Percentiles rank a stretch among this genome's conserved stretches.
Evolutionary conservation across 352 stramenopile genomes (phyloP).

Genomic region (Phytophthora niederhauseri): DNA sequence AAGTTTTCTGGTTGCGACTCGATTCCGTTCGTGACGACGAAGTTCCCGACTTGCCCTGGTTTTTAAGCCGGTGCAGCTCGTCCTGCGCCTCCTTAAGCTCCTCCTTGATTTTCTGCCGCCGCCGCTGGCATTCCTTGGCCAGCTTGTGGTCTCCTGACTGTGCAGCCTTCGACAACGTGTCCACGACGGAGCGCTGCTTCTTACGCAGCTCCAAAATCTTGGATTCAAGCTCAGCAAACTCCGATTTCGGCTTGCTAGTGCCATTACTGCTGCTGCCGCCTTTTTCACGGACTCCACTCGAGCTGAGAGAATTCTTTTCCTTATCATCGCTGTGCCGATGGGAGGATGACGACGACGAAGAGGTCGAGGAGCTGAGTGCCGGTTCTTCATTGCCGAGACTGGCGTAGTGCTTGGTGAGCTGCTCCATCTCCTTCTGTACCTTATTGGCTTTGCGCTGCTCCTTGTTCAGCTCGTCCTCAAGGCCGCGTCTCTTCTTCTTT

Average conservation of each 20-base stretch:
- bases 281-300: conserved; percentile 34
- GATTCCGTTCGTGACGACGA: conserved; percentile 20
- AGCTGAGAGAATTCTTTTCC: conserved; percentile 26
- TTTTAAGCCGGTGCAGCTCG: conserved; percentile 67
- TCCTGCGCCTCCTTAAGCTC: conserved; percentile 78
- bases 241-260: conserved; percentile 43
- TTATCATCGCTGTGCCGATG: conserved; percentile 40
- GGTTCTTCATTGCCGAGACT: conserved; percentile 40
- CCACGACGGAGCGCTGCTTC: conserved; percentile 76
- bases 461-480: conserved; percentile 84
- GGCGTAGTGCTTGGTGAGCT: conserved; percentile 78
- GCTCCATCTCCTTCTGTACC: conserved; percentile 86
- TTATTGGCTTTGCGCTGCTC: conserved; percentile 76
- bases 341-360: conserved; percentile 44
- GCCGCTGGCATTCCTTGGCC: conserved; percentile 78
- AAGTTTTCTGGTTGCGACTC: conserved; percentile 24
- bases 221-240: conserved; percentile 64
- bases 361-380: conserved; percentile 46
- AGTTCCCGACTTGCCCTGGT: conserved; percentile 24
- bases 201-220: conserved; percentile 82
- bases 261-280: conserved; percentile 29
- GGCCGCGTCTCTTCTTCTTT: conserved; percentile 70
- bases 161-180: conserved; percentile 74
- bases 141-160: conserved; percentile 72
- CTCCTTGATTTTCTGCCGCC: conserved; percentile 77